These are phyloP conservation scores for Trypanosoma melophagium DNA, from an alignment of 208 protist genomes.

Conservation along the genomic window DNA sequence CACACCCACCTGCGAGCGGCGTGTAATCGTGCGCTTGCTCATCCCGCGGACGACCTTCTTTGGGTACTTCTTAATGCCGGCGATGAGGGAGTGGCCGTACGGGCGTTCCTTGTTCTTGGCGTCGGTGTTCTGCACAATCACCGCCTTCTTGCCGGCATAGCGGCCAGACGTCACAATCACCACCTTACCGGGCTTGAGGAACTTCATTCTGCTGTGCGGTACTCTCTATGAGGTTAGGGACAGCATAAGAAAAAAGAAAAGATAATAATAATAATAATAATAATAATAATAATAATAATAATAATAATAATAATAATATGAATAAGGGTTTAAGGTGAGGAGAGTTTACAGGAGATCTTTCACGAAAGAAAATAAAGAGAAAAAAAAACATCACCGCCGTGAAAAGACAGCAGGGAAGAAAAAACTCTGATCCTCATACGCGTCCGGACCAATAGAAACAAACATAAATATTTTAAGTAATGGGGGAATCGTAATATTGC, in stretches of 20 bases:
- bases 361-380: no score
- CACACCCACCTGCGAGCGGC: conserved; percentile 92
- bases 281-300: conserved; percentile 26
- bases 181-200: conserved; percentile 97
- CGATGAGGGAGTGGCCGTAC: conserved; percentile 95
- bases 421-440: no score
- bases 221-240: conserved; percentile 8
- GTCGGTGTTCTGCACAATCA: conserved; percentile 96
- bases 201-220: conserved; percentile 53
- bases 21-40: conserved; percentile 91
- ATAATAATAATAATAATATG: background rate
- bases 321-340: background rate
- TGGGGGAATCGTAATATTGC: no score
- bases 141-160: conserved; percentile 97
- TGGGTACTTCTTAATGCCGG: conserved; percentile 96
- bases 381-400: no score
- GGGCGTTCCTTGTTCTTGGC: conserved; percentile 88
- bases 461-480: no score
- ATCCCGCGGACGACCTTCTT: conserved; percentile 94
- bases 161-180: conserved; percentile 97
- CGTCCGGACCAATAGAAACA: no score
- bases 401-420: no score
- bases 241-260: background rate
- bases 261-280: conserved; percentile 12
- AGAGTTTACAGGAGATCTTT: background rate